Base-by-base conservation (phyloP, 345 rosid genomes). In the Syzygium oleosum region DNA sequence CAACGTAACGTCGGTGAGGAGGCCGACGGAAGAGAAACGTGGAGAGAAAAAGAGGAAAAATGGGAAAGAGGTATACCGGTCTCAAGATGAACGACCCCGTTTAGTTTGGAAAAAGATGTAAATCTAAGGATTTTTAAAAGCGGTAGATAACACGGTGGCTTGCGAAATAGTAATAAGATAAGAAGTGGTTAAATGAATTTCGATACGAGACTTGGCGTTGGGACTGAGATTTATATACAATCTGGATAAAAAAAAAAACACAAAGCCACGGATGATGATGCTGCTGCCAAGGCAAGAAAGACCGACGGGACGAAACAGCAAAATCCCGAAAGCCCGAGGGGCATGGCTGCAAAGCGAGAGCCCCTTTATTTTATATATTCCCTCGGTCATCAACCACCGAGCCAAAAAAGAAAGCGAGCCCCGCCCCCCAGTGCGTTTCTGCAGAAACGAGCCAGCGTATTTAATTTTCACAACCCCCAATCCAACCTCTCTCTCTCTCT, bases 401-500 rank as follows among this genome's bases (percentile, higher is more conserved):
- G 89, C 52, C 43, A 41, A 41, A 41, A 43, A 43, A 38, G 92
- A 85, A 88, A 89, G 92, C 56, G 91, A 88, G 78, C 25, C 46
- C 46, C 46, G 7, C 46, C 1, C 43, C 5, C 46, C 78, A 90
- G 85, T 85, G 86, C 15, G 91, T 27, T 16, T 87, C 4, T 85
- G 93, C 94, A 88, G 91, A 89, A 68, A 85, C 84, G 84, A 92
- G 94, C 89, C 87, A 89, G 87, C 90, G 90, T 88, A 94, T 89
- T 92, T 89, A 92, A 94, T 92, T 90, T 88, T 89, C 94, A 91
- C 92, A 92, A 89, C 94, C 89, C 41, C 94, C 94, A 68, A 88
- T 55, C 88, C 89, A n/a, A 46, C 86, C 88, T 61, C 41, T 38
- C 63, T 11, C 27, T 56, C 88, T 43, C 54, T 87, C 91, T 88